These are phyloP conservation scores for Coemansia sp. DNA, from an alignment of 192 early-diverging fungal species.

Conservation along the genomic window DNA sequence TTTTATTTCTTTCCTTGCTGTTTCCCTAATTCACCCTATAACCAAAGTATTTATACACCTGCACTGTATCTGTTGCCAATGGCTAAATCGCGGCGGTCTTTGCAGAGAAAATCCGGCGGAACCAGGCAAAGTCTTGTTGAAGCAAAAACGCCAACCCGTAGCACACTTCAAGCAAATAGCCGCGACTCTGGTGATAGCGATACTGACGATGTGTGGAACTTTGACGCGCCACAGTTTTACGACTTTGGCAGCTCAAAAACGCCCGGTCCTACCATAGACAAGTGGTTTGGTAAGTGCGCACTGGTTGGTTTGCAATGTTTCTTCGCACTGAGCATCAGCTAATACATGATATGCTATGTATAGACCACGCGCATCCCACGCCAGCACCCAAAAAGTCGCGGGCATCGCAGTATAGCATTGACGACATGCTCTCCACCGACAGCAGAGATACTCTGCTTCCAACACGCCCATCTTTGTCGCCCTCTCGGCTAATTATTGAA, in stretches of 20 bases:
- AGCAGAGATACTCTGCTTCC: conserved; percentile 37
- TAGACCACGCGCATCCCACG: conserved; percentile 46
- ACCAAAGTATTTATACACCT: not conserved
- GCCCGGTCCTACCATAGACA: conserved; percentile 37
- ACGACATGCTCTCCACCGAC: conserved; percentile 23
- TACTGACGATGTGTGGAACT: conserved; percentile 34
- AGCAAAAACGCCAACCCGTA: conserved; percentile 19
- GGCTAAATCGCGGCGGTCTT: conserved; percentile 32
- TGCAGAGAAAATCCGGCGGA: conserved; percentile 13
- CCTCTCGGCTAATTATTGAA: conserved; percentile 30
- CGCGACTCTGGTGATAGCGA: not conserved
- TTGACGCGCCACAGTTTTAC: conserved; percentile 50
- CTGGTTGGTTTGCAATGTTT: too few relatives aligned
- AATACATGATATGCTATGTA: not conserved
- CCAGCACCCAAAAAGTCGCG: conserved; percentile 30
- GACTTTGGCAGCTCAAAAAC: conserved; percentile 50
- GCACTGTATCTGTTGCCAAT: conserved; percentile 10
- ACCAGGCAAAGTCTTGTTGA: conserved; percentile 10
- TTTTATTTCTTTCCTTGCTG: not conserved
- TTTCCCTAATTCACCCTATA: not conserved
- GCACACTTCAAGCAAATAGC: not conserved
- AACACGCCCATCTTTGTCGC: conserved; percentile 36
- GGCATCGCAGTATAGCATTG: conserved; percentile 11
- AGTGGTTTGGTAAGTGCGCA: conserved; percentile 50
- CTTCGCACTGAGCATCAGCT: not conserved